These are phyloP conservation scores for Sambucus nigra DNA, from an alignment of 129 eudicot genomes.

Conservation along the genomic window DNA sequence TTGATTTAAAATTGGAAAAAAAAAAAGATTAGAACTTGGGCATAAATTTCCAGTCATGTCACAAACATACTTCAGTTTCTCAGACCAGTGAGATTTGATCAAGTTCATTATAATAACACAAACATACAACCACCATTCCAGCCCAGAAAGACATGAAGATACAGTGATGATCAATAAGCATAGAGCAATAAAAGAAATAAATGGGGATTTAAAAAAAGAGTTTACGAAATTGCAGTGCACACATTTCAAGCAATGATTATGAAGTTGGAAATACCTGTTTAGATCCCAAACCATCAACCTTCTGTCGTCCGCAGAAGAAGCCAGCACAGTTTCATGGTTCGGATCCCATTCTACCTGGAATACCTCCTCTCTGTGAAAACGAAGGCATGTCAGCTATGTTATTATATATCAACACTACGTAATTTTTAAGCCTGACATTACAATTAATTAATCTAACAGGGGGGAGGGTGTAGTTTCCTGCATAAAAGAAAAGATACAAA, in stretches of 20 bases:
- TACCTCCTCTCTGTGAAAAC: conserved; percentile 60
- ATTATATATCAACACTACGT: background rate
- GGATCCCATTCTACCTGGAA: conserved; percentile 99
- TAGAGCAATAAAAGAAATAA: background rate
- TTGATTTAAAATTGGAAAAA: too few species aligned
- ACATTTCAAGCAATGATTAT: background rate
- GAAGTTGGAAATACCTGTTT: conserved; percentile 51
- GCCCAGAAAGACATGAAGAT: too few species aligned
- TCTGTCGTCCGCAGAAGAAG: conserved; percentile 88
- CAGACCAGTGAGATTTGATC: too few species aligned
- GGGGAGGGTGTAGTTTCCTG: background rate
- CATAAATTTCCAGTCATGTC: background rate
- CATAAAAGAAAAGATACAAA: background rate
- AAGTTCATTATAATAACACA: too few species aligned
- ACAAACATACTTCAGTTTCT: too few species aligned
- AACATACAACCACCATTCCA: too few species aligned
- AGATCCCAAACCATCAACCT: conserved; percentile 99
- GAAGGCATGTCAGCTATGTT: conserved; percentile 3
- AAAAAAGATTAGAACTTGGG: too few species aligned
- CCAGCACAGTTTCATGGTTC: conserved; percentile 86
- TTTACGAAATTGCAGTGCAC: background rate
- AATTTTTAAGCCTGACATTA: background rate
- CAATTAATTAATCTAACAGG: too few species aligned
- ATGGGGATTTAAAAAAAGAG: background rate
- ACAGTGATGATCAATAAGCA: background rate